phyloP scores from a whole-genome alignment of 139 green algal genomes.

The Chlorella sp. region DNA sequence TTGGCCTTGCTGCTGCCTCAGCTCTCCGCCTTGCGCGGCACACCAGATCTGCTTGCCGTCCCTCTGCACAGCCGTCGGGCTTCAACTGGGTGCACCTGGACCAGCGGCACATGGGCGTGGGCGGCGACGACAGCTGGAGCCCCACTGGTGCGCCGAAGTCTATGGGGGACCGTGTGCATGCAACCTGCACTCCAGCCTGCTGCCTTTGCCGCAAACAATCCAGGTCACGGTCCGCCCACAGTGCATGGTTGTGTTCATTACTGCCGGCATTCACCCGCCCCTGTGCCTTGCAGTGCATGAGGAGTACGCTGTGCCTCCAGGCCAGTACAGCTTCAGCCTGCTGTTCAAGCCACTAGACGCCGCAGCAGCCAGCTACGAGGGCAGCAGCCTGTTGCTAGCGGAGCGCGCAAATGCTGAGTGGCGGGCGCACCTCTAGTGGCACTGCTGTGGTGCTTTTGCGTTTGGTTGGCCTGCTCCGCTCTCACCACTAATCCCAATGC shows the following conservation, averaged over 20 bases:
- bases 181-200: no score
- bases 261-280: background rate
- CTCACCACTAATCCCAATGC: no score
- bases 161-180: background rate
- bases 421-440: background rate
- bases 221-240: no score
- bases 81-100: slow-evolving; percentile 86
- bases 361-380: background rate
- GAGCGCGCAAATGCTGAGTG: background rate
- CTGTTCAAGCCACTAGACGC: slow-evolving; percentile 25
- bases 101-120: slow-evolving; percentile 91
- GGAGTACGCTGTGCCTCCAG: slow-evolving; percentile 58
- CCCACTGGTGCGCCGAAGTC: slow-evolving; percentile 60
- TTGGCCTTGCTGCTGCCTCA: background rate
- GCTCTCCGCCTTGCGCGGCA: no score
- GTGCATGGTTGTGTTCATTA: background rate
- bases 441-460: background rate
- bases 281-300: slow-evolving; percentile 24
- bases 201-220: no score
- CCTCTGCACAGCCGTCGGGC: background rate
- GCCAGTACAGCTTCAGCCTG: slow-evolving; percentile 49
- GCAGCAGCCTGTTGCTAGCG: no score
- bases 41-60: no score
- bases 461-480: no score
- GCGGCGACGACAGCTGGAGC: slow-evolving; percentile 95